Evolutionary conservation across 1,284 basidiomycete genomes (phyloP), one percentile per base, ranked within the genome.

Genomic region (Lentinula novae-zelandiae): DNA sequence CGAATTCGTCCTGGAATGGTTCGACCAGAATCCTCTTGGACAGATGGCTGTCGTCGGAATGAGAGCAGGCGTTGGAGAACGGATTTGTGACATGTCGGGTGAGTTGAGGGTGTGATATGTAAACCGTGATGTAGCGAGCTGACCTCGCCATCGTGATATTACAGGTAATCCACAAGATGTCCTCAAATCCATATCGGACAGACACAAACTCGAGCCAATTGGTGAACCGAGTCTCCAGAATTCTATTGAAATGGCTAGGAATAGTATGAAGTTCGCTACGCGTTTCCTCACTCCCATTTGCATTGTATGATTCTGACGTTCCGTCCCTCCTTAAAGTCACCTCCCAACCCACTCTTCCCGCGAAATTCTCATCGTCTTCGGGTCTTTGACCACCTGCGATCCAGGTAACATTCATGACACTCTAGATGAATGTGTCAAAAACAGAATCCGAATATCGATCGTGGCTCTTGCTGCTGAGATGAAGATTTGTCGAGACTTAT

Each of bases 1-100:
- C 60, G 90, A 94, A 65, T 99, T 99, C 67, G 84, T 98, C 22
- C 80, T 84, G 7, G 96, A 99, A 72, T 99, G 96, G 93, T 99
- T 98, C 74, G 97, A 99, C 75, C 97, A 99, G 76, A 99, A 99
- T 70, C 96, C 96, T 0, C 82, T 99, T 17, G 95, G 96, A n/a
- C 96, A 99, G 74, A 90, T 97, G 64, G 95, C 93, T 3, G 76
- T 96, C 33, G 92, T 96, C n/a, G 90, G 91, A 7, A 93, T 98
- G 85, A 82, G 95, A 20, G 87, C 91, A 55, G 92, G 95, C 0
- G 73, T 96, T 36, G 93, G 93, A 0, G 94, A 97, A 71, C 84
- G 92, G 2, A 77, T 97, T 44, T 86, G 91, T 1, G 91, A 93
- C 62, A 92, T 97, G 86, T 90, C 93, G 67, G 93, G 95, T 93